Evolutionary conservation across 768 basidiomycete species (phyloP).

Genomic region (Suillus subluteus): DNA sequence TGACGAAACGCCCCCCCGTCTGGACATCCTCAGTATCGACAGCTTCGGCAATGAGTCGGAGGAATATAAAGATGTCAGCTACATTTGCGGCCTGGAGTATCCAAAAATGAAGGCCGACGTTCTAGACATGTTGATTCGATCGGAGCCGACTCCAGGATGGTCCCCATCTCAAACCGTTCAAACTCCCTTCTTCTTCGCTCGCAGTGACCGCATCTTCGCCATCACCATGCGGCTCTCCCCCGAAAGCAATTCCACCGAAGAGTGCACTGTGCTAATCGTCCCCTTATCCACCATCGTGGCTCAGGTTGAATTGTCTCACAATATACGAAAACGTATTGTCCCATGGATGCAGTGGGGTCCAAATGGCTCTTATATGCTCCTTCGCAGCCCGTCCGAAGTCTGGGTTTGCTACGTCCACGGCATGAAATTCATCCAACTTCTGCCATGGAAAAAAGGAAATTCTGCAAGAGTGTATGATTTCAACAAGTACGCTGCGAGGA

Average conservation of each 20-base stretch:
- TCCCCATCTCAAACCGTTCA: conserved; percentile 13
- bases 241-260: conserved; percentile 8
- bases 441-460: conserved; percentile 25
- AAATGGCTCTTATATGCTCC: conserved; percentile 31
- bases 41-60: conserved; percentile 9
- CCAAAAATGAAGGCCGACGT: conserved; percentile 23
- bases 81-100: conserved; percentile 30
- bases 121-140: conserved; percentile 33
- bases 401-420: conserved; percentile 44
- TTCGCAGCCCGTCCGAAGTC: conserved; percentile 28
- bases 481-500: conserved; percentile 28
- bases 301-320: conserved; percentile 23
- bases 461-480: conserved; percentile 37
- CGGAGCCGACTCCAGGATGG: conserved; percentile 38
- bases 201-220: conserved; percentile 36
- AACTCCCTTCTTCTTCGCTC: conserved; percentile 28
- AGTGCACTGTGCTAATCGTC: conserved; percentile 31
- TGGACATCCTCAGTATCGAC: conserved; percentile 26
- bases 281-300: conserved; percentile 35
- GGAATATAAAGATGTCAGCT: conserved; percentile 21
- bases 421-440: conserved; percentile 33
- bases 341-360: conserved; percentile 40
- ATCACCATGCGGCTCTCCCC: conserved; percentile 26
- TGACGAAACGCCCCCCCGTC: conserved; percentile 9
- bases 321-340: conserved; percentile 16